Percentiles rank a stretch among this genome's conserved stretches.
Evolutionary conservation across 148 eudicot species (phyloP).

Genomic region (Cornus kousa): DNA sequence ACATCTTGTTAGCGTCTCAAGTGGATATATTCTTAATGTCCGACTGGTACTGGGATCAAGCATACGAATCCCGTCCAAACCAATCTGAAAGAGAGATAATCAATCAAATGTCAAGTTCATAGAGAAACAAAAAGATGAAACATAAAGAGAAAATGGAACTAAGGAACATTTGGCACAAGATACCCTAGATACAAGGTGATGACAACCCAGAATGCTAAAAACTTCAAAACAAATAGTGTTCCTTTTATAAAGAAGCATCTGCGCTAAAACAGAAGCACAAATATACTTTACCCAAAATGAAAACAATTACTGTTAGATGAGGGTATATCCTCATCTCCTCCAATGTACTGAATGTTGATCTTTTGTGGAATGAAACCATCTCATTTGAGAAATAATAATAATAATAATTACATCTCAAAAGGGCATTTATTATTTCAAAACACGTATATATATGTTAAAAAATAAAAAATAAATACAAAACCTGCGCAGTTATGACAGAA

Average conservation of each 20-base stretch:
- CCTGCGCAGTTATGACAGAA: no score
- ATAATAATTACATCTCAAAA: no score
- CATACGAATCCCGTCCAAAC: constrained; percentile 96
- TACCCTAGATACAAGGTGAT: neutral
- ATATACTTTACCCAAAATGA: neutral
- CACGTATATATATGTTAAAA: no score
- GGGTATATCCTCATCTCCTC: no score
- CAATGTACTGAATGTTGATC: no score
- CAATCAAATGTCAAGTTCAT: neutral
- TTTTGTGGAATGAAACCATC: no score
- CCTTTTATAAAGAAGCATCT: neutral
- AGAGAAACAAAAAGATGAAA: neutral
- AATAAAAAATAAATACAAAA: no score
- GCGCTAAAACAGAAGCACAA: neutral
- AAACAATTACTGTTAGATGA: no score
- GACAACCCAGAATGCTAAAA: neutral
- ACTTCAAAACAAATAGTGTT: neutral
- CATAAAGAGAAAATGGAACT: neutral
- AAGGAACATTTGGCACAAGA: neutral
- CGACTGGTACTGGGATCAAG: constrained; percentile 80
- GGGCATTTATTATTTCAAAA: no score
- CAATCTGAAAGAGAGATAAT: constrained; percentile 50
- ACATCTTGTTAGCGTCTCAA: constrained; percentile 75
- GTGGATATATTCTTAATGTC: constrained; percentile 82
- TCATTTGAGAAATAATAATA: no score